Conservation (phyloP, 306 rosid genomes). For the Erythrophleum fordii region DNA sequence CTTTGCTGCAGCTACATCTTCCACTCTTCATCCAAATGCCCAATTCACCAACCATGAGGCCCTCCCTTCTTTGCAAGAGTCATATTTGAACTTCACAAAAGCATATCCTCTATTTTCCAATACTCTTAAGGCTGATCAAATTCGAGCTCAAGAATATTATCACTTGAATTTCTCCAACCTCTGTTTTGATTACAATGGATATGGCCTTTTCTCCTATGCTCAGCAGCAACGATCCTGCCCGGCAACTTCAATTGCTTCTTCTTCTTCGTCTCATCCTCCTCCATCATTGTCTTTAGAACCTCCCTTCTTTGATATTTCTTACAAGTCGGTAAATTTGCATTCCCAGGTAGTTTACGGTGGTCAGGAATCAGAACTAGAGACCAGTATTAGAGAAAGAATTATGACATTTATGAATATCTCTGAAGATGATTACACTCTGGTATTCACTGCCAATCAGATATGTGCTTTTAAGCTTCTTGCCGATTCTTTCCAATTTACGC, state of each 20-base stretch:
- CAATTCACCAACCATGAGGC: slow-evolving; percentile 82
- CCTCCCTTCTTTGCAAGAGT: slow-evolving; percentile 67
- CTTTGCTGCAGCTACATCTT: slow-evolving; percentile 50
- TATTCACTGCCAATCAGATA: slow-evolving; percentile 77
- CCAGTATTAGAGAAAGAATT: slow-evolving; percentile 56
- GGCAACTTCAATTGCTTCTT: slow-evolving; percentile 29
- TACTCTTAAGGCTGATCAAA: slow-evolving; percentile 54
- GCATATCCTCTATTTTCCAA: slow-evolving; percentile 56
- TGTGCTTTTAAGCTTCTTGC: slow-evolving; percentile 77
- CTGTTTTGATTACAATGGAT: slow-evolving; percentile 80
- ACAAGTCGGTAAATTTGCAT: slow-evolving; percentile 65
- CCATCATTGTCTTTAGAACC: slow-evolving; percentile 35
- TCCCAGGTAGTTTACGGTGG: slow-evolving; percentile 58
- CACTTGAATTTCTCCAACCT: slow-evolving; percentile 66
- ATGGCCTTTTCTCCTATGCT: slow-evolving; percentile 77
- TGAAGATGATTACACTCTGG: slow-evolving; percentile 66
- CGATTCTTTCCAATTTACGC: slow-evolving; percentile 70
- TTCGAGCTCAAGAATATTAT: slow-evolving; percentile 65
- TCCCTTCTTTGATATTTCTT: slow-evolving; percentile 56
- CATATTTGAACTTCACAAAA: slow-evolving; percentile 54
- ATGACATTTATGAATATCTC: slow-evolving; percentile 83
- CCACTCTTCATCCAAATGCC: slow-evolving; percentile 58
- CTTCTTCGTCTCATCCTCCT: slow-evolving; percentile 46
- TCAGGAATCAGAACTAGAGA: slow-evolving; percentile 67
- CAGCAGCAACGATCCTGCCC: slow-evolving; percentile 43